Percentiles rank a stretch among this genome's conserved stretches.
phyloP scores from a whole-genome alignment of 2,329 filamentous ascomycete genomes.

The Hypoxylon sp. region DNA sequence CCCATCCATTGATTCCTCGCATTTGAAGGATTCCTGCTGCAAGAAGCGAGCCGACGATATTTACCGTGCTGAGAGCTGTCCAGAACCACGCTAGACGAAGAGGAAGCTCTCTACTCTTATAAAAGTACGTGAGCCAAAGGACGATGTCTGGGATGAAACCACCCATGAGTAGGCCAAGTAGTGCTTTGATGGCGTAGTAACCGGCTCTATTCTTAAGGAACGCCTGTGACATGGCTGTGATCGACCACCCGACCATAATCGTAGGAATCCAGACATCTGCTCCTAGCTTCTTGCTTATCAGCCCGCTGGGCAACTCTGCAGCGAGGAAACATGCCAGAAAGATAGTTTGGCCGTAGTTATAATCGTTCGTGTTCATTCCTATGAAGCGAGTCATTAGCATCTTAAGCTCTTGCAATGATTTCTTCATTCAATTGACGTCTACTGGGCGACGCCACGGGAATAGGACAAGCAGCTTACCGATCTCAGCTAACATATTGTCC shows the following conservation, averaged over 20 bases:
- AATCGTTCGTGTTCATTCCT: slow-evolving; percentile 59
- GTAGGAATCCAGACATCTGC: slow-evolving; percentile 66
- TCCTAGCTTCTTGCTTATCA: slow-evolving; percentile 66
- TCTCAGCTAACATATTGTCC: slow-evolving; percentile 57
- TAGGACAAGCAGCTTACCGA: slow-evolving; percentile 49
- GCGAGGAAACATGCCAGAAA: slow-evolving; percentile 65
- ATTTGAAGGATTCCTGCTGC: slow-evolving; percentile 69
- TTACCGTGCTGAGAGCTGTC: slow-evolving; percentile 72
- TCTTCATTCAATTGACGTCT: not conserved
- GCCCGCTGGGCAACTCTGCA: slow-evolving; percentile 68
- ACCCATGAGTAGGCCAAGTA: slow-evolving; percentile 67
- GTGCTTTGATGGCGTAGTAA: slow-evolving; percentile 54
- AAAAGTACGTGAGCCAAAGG: slow-evolving; percentile 81
- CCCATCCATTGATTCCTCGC: slow-evolving; percentile 63
- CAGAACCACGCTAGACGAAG: slow-evolving; percentile 79
- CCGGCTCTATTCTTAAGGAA: slow-evolving; percentile 50
- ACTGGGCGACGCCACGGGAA: not conserved
- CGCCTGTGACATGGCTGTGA: slow-evolving; percentile 55
- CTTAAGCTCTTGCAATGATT: not conserved
- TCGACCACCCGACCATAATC: slow-evolving; percentile 58
- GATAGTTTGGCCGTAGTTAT: slow-evolving; percentile 65
- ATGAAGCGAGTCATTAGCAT: slow-evolving; percentile 7
- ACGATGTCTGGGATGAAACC: slow-evolving; percentile 76
- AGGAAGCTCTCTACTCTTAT: slow-evolving; percentile 78
- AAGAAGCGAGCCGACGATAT: slow-evolving; percentile 67